Percentiles rank a stretch among this genome's conserved stretches.
Conservation (phyloP, 78 protist species). For the Anaeramoeba flamelloides region DNA sequence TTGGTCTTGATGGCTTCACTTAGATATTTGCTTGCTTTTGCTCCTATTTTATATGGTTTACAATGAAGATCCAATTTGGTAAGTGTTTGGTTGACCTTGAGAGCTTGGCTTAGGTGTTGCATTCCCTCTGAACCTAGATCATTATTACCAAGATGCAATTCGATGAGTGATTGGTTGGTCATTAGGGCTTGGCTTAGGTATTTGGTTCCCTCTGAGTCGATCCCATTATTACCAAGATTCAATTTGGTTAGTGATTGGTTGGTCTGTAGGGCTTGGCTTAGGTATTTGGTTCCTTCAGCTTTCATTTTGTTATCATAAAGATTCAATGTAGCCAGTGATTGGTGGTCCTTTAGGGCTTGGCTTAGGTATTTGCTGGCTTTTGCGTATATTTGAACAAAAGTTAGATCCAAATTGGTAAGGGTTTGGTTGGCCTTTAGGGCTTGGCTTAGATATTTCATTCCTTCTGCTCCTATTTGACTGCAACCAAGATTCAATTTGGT, state of each 20-base stretch:
- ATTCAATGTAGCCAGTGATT: constrained; percentile 4
- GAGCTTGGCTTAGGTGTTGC: not conserved
- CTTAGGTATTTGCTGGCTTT: not conserved
- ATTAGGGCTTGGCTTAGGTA: constrained; percentile 5
- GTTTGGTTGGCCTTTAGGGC: constrained; percentile 11
- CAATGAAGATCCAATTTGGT: constrained; percentile 14
- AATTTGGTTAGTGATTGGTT: not conserved
- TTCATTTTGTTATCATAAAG: constrained; percentile 18
- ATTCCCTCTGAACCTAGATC: constrained; percentile 4
- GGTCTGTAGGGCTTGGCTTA: not conserved
- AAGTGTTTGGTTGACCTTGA: constrained; percentile 11
- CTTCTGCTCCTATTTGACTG: too few relatives aligned
- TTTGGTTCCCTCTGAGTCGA: too few relatives aligned
- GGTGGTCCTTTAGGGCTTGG: constrained; percentile 4
- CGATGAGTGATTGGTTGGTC: not conserved
- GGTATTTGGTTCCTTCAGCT: constrained; percentile 4
- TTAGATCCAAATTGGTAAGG: constrained; percentile 11
- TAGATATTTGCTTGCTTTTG: constrained; percentile 7
- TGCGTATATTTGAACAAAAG: constrained; percentile 16
- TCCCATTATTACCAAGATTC: constrained; percentile 21
- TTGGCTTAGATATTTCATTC: not conserved
- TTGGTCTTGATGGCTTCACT: constrained; percentile 6
- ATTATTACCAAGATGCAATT: constrained; percentile 29
- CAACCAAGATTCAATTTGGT: too few relatives aligned
- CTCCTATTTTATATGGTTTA: too few relatives aligned